Percentiles rank a stretch among this genome's conserved stretches.
These are phyloP conservation scores for Kondoa subrosea DNA, from an alignment of 768 basidiomycete genomes.

Conservation along the genomic window DNA sequence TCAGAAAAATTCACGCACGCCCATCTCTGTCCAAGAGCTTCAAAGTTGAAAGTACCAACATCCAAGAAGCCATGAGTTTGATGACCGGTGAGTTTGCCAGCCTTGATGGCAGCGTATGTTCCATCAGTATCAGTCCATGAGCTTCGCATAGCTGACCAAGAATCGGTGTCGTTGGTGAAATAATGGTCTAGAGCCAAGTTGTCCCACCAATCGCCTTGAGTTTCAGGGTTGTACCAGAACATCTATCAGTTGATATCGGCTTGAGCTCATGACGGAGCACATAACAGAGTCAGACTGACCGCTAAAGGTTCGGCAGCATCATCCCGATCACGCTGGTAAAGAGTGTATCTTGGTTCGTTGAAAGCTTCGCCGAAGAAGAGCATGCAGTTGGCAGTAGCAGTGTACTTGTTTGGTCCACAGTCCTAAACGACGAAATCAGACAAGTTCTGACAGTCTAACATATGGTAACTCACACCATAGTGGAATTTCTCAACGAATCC, in stretches of 20 bases:
- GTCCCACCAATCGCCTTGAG: conserved; percentile 82
- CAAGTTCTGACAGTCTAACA: conserved; percentile 19
- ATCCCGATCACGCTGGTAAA: conserved; percentile 77
- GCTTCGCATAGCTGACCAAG: conserved; percentile 82
- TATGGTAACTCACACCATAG: conserved; percentile 32
- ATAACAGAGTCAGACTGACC: conserved; percentile 33
- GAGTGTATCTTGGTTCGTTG: conserved; percentile 52
- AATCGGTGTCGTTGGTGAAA: conserved; percentile 54
- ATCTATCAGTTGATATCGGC: no score
- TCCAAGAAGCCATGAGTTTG: conserved; percentile 67
- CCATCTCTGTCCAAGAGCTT: conserved; percentile 84
- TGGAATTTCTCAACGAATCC: conserved; percentile 76
- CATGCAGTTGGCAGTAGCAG: conserved; percentile 77
- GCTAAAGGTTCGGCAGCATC: conserved; percentile 46
- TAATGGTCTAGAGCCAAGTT: conserved; percentile 60
- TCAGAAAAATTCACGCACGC: conserved; percentile 68
- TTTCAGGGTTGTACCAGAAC: conserved; percentile 80
- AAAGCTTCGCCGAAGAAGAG: conserved; percentile 57
- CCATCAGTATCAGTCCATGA: conserved; percentile 80
- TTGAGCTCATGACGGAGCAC: conserved; percentile 27
- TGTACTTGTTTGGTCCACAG: conserved; percentile 85
- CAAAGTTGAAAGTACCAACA: conserved; percentile 83
- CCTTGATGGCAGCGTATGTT: conserved; percentile 73
- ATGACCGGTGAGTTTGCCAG: conserved; percentile 58
- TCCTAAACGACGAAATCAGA: conserved; percentile 40